Evolutionary conservation across 2,329 filamentous ascomycete genomes (phyloP).

Genomic region (Calcarisporium arbuscula): DNA sequence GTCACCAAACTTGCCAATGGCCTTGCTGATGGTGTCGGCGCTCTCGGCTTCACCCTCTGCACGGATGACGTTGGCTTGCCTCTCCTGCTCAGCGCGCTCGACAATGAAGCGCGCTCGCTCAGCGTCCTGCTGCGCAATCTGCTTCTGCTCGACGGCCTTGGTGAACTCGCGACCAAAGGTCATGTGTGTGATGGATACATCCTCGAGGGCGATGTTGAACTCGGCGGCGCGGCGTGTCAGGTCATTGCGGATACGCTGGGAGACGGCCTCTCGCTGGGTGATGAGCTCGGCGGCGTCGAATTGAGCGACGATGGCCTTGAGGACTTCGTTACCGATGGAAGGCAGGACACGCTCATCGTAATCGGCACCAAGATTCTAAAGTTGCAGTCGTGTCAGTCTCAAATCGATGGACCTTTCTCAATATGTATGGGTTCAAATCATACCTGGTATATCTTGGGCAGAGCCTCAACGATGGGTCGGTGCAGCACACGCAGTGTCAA

Average conservation of each 20-base stretch:
- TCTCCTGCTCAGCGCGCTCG: slow-evolving; percentile 96
- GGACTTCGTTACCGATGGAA: slow-evolving; percentile 98
- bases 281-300: slow-evolving; percentile 99
- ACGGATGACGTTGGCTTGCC: slow-evolving; percentile 96
- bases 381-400: background rate
- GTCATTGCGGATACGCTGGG: slow-evolving; percentile 86
- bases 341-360: slow-evolving; percentile 98
- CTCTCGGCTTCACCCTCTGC: slow-evolving; percentile 97
- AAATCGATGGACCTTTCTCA: too few relatives aligned
- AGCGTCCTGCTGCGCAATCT: slow-evolving; percentile 98
- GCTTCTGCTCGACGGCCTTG: slow-evolving; percentile 98
- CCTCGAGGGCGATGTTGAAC: slow-evolving; percentile 98
- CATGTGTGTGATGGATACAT: slow-evolving; percentile 99
- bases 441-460: slow-evolving; percentile 99
- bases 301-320: slow-evolving; percentile 97
- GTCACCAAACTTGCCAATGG: slow-evolving; percentile 87
- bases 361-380: slow-evolving; percentile 88
- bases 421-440: too few relatives aligned
- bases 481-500: slow-evolving; percentile 93
- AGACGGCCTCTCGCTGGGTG: slow-evolving; percentile 96
- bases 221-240: slow-evolving; percentile 87
- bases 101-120: slow-evolving; percentile 97
- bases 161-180: slow-evolving; percentile 99
- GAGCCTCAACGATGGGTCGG: slow-evolving; percentile 81
- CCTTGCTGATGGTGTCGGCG: slow-evolving; percentile 90